Evolutionary conservation across 257 asterid species (phyloP).

Genomic region (Jaltomata sinuosa): DNA sequence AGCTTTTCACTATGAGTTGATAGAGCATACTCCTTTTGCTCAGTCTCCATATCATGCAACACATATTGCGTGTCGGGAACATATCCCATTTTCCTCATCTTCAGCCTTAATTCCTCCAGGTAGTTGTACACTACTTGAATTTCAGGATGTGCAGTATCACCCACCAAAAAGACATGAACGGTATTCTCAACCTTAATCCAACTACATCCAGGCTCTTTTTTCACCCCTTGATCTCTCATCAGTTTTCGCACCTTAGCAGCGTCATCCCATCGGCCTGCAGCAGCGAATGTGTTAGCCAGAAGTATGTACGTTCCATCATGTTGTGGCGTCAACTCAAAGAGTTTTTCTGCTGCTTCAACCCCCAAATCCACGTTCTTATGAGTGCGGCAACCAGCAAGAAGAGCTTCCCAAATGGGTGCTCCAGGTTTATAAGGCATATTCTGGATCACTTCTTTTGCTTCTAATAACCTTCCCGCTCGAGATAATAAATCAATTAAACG

Average conservation of each 20-base stretch:
- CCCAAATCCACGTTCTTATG: conserved; percentile 58
- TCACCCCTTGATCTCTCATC: conserved; percentile 70
- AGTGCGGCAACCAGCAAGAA: conserved; percentile 58
- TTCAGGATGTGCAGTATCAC: conserved; percentile 63
- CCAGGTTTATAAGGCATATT: conserved; percentile 53
- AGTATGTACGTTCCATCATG: conserved; percentile 69
- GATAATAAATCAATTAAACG: conserved; percentile 52
- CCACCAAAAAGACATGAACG: conserved; percentile 58
- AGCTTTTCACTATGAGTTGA: conserved; percentile 75
- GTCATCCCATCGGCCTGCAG: conserved; percentile 46
- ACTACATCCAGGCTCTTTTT: conserved; percentile 73
- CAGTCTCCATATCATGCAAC: conserved; percentile 63
- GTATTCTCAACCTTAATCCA: conserved; percentile 67
- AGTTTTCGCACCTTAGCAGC: conserved; percentile 47
- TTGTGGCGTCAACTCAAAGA: conserved; percentile 49
- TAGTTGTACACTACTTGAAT: conserved; percentile 36
- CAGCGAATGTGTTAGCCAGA: conserved; percentile 53
- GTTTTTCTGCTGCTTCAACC: conserved; percentile 49
- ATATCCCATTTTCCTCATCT: conserved; percentile 54
- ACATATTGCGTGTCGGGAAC: conserved; percentile 58
- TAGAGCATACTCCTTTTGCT: conserved; percentile 61
- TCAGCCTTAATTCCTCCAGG: conserved; percentile 37
- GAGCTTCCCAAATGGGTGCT: conserved; percentile 64
- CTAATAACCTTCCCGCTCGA: conserved; percentile 49
- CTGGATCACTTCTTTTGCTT: conserved; percentile 39